Evolutionary conservation across 2,329 filamentous ascomycete species (phyloP), one percentile per base, ranked within the genome.

Genomic region (Cladophialophora psammophila): DNA sequence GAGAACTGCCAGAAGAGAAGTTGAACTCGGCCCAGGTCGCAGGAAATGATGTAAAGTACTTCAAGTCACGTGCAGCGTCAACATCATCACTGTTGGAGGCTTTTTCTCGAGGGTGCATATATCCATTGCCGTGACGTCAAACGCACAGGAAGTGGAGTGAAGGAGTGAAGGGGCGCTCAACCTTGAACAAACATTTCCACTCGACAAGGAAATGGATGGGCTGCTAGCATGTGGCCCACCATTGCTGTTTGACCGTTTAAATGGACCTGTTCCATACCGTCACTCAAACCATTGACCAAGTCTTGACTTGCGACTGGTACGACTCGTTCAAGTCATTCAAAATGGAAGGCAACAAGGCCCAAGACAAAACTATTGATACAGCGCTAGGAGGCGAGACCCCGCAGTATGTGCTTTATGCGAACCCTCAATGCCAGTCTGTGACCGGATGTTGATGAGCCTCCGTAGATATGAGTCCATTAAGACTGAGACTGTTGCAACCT

Each of bases 331-430:
- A 65, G 56, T 52, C 20, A 45, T 68, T 69, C 65, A 65, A 66
- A 15, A 68, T 65, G 62, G 60, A 60, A 10, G 32, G 59, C 48
- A 55, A 54, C 36, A 55, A 63, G 38, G 40, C 35, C 52, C n/a
- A 59, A 36, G 62, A 68, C 18, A 82, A 83, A 69, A 78, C 89
- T 50, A 85, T 89, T 82, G 82, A 87, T 71, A 88, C 85, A 35
- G 83, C 84, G 65, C 80, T 81, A 18, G 87, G 88, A 73, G 88
- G 88, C 71, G 86, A 89, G 76, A 82, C 82, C 65, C 85, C 83
- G 4, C 87, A 87, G 83, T 87, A 80, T 63, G 79, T 71, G 60
- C 18, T 59, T n/a, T 31, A 54, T 45, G 42, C 26, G 42, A 10
- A 45, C 35, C 42, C 42, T 55, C 35, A 13, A 13, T 61, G 10